Base-by-base conservation (phyloP, 345 rosid genomes). In the Limnanthes douglasii region DNA sequence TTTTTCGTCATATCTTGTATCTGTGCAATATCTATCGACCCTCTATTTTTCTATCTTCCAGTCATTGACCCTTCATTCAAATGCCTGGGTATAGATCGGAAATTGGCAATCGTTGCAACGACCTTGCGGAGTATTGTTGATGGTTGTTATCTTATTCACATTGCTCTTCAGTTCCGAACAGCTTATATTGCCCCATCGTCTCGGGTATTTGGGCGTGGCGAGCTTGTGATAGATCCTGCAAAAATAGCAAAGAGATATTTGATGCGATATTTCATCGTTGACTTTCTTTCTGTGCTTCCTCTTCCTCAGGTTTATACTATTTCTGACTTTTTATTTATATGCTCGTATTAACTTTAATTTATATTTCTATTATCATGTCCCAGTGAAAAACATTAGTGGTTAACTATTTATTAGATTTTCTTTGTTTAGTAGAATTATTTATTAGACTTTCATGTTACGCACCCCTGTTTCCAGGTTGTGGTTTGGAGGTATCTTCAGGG, bases 171-270 rank as follows among this genome's bases (percentile, higher is more conserved):
- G 68, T 90, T 90, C 59, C 86, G 95, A 45, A 90, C 98, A 19
- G 98, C 94, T 50, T 90, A 72, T 58, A 77, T 90, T 11, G 95
- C 95, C 1, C 98, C 95, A 18, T 84, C 95, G 50, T 90, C 98
- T 38, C 81, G 94, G 45, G 94, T 84, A 40, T 90, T 90, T 35
- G 98, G 98, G 24, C 69, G 98, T 2, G 98, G 98, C 8, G 98
- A 84, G 65, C 94, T 84, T 56, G 98, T 90, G 45, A 84, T 79
- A 11, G 92, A 84, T 42, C 70, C 95, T 51, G 64, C 73, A 32
- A 70, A 68, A 69, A 84, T 90, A 41, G 98, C 98, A 11, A 90
- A 79, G 53, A 71, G 86, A 27, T 90, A 90, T 68, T 46, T 84
- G 65, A 66, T 33, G 27, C 54, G 68, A 37, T 66, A 76, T 57